These are phyloP conservation scores for Fraxinus platypoda DNA, from an alignment of 305 asterid species.

Conservation along the genomic window DNA sequence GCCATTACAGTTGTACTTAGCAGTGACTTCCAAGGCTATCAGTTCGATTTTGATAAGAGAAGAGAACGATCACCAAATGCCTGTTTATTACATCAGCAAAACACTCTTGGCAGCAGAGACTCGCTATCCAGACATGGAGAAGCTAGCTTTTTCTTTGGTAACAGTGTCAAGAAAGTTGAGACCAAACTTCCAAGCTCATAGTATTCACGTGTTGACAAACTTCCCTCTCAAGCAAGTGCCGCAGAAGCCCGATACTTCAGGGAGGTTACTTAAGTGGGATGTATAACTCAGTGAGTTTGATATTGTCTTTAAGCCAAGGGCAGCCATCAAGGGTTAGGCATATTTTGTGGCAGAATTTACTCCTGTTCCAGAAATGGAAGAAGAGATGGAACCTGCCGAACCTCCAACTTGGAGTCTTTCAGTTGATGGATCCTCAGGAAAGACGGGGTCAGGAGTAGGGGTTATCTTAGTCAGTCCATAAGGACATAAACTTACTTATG, in stretches of 20 bases:
- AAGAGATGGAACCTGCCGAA: not conserved
- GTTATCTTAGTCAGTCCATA: not conserved
- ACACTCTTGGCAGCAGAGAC: not conserved
- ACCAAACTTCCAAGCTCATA: not conserved
- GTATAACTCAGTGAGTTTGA: not conserved
- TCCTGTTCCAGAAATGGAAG: not conserved
- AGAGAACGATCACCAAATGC: not conserved
- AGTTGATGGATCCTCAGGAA: not conserved
- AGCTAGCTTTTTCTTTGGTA: not conserved
- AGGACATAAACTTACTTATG: not conserved
- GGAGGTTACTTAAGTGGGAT: not conserved
- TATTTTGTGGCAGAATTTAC: no score
- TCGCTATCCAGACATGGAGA: not conserved
- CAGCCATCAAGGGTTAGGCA: no score
- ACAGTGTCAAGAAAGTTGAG: not conserved
- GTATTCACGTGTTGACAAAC: not conserved
- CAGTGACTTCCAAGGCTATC: not conserved
- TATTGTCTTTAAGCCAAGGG: not conserved
- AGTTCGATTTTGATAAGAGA: not conserved
- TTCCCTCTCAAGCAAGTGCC: not conserved
- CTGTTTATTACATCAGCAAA: no score
- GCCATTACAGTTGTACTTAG: no score
- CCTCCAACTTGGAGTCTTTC: not conserved
- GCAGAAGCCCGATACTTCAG: not conserved
- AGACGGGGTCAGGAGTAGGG: not conserved